Conservation (phyloP, 345 rosid genomes). For the Citrus unshiu region DNA sequence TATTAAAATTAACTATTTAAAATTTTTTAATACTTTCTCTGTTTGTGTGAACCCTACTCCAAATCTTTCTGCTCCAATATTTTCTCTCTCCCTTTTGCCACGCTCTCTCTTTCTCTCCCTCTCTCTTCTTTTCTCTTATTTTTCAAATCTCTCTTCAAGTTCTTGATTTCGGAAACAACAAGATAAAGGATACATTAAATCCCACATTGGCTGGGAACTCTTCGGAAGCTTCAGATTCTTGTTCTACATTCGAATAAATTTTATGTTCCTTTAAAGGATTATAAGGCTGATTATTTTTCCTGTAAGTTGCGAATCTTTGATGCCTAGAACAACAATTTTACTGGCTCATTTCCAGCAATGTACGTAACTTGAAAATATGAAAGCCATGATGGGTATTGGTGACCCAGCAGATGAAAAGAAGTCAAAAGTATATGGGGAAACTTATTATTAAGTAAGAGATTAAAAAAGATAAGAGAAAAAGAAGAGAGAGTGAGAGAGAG, state of each 20-base stretch:
- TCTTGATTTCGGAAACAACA: constrained; percentile 15
- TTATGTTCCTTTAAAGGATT: not conserved
- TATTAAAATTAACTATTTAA: no score
- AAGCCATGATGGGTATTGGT: not conserved
- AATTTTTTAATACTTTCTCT: no score
- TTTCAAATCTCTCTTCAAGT: not conserved
- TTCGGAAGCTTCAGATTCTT: not conserved
- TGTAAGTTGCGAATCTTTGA: not conserved
- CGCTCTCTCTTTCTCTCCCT: no score
- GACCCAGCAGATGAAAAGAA: not conserved
- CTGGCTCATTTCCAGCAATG: not conserved
- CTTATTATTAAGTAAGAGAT: not conserved
- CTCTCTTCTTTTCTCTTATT: no score
- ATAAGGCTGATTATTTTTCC: not conserved
- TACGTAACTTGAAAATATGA: not conserved
- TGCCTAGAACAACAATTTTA: not conserved
- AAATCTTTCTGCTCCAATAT: no score
- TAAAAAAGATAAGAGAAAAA: no score
- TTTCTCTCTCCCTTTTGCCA: no score
- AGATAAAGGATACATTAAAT: constrained; percentile 11
- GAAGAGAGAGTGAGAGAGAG: no score
- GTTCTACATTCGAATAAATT: constrained; percentile 6
- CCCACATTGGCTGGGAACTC: constrained; percentile 12
- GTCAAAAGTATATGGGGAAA: not conserved
- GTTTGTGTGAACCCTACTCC: no score